Percentiles rank a stretch among this genome's conserved stretches.
These are phyloP conservation scores for Cinnamomum micranthum DNA, from an alignment of 164 flowering plant genomes.

Conservation along the genomic window DNA sequence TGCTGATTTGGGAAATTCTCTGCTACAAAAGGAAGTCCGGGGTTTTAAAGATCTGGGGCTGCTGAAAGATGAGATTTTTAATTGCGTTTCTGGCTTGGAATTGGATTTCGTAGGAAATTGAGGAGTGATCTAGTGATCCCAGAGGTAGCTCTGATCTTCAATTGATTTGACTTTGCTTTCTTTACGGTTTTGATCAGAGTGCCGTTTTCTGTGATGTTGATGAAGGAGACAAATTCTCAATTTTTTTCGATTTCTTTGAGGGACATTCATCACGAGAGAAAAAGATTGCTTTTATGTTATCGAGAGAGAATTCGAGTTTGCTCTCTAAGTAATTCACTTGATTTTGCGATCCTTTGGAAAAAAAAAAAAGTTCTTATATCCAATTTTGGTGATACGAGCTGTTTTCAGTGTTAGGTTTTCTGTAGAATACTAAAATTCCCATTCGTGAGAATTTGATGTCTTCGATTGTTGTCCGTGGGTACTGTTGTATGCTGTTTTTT, in stretches of 20 bases:
- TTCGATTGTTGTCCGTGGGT: not conserved
- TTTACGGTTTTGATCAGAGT: too few relatives aligned
- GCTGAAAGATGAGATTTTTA: not conserved
- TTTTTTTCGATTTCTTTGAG: too few relatives aligned
- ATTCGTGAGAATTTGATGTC: not conserved
- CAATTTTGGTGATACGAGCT: too few relatives aligned
- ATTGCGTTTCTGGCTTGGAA: not conserved
- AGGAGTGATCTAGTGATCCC: not conserved
- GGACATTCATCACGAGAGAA: too few relatives aligned
- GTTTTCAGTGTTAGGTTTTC: too few relatives aligned
- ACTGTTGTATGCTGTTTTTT: not conserved
- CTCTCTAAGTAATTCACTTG: too few relatives aligned
- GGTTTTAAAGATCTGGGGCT: not conserved
- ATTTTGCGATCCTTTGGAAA: too few relatives aligned
- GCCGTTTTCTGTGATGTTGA: too few relatives aligned
- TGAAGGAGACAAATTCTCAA: too few relatives aligned
- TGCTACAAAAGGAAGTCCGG: not conserved
- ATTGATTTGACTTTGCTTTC: not conserved
- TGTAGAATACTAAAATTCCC: not conserved
- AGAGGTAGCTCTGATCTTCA: not conserved
- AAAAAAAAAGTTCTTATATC: too few relatives aligned
- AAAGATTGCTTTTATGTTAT: too few relatives aligned
- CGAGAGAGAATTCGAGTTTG: too few relatives aligned
- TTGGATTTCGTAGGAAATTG: not conserved
- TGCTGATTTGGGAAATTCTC: not conserved